These are phyloP conservation scores for Sherardia arvensis DNA, from an alignment of 257 asterid genomes.

Conservation along the genomic window DNA sequence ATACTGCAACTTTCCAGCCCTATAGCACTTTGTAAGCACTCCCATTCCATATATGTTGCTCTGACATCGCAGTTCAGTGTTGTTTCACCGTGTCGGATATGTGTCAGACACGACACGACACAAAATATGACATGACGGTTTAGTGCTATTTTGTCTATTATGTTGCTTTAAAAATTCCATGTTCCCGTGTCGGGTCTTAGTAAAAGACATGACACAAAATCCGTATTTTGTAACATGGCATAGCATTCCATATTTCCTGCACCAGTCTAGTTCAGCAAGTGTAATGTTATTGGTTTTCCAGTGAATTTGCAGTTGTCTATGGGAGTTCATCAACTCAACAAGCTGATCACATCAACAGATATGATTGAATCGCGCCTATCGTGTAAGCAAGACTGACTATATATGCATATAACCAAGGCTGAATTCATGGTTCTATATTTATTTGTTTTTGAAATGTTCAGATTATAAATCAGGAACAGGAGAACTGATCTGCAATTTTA, in stretches of 20 bases:
- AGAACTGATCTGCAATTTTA: slow-evolving; percentile 17
- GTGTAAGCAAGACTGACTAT: slow-evolving; percentile 12
- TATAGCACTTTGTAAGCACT: slow-evolving; percentile 13
- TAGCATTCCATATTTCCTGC: too few relatives aligned
- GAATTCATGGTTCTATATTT: too few relatives aligned
- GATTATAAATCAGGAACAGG: slow-evolving; percentile 9
- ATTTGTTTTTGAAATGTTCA: slow-evolving; percentile 5
- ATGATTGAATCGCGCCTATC: not conserved
- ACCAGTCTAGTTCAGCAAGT: not conserved
- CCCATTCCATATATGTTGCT: not conserved
- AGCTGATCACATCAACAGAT: not conserved
- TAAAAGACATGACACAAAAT: too few relatives aligned
- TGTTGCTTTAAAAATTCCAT: too few relatives aligned
- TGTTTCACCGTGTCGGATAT: too few relatives aligned
- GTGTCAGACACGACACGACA: too few relatives aligned
- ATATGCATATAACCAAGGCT: too few relatives aligned
- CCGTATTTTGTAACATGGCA: too few relatives aligned
- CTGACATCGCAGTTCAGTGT: too few relatives aligned
- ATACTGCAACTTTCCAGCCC: slow-evolving; percentile 15
- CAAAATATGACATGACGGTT: too few relatives aligned
- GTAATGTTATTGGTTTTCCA: not conserved
- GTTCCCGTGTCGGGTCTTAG: too few relatives aligned
- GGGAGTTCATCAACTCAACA: not conserved
- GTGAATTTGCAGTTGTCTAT: slow-evolving; percentile 12
- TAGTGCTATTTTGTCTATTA: too few relatives aligned